Evolutionary conservation across 2,329 filamentous ascomycete species (phyloP).

Genomic region (Colletotrichum navitas): DNA sequence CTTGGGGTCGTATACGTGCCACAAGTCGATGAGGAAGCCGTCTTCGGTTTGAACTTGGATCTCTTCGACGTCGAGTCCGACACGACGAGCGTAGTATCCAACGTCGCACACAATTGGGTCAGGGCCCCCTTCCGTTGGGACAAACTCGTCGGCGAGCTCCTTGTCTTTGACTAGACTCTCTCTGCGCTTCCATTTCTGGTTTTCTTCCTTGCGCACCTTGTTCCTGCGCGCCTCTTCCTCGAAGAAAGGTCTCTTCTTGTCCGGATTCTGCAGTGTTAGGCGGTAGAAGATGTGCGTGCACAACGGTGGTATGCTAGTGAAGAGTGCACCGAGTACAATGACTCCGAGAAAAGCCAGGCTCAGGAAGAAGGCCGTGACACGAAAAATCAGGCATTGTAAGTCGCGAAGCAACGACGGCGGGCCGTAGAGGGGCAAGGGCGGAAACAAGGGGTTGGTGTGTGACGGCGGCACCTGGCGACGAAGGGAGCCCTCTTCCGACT

Average conservation of each 20-base stretch:
- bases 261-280: conserved; percentile 70
- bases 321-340: conserved; percentile 80
- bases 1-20: conserved; percentile 88
- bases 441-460: conserved; percentile 84
- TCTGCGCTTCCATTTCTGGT: conserved; percentile 71
- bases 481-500: conserved; percentile 61
- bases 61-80: conserved; percentile 87
- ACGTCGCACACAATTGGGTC: conserved; percentile 85
- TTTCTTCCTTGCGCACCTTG: conserved; percentile 67
- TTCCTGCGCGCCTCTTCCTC: conserved; percentile 76
- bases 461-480: conserved; percentile 69
- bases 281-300: conserved; percentile 63
- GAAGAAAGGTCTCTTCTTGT: conserved; percentile 74
- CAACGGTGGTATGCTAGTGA: conserved; percentile 72
- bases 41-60: conserved; percentile 93
- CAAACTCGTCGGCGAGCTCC: conserved; percentile 68
- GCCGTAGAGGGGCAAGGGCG: conserved; percentile 84
- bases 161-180: conserved; percentile 56
- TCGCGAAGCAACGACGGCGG: conserved; percentile 76
- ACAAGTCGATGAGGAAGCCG: conserved; percentile 89
- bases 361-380: conserved; percentile 77
- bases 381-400: conserved; percentile 75
- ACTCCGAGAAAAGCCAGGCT: conserved; percentile 82
- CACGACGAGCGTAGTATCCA: conserved; percentile 86
- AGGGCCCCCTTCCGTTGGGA: conserved; percentile 82